Percentiles rank a stretch among this genome's conserved stretches.
Conservation (phyloP, 139 green algal genomes). For the Marvania coccoides region DNA sequence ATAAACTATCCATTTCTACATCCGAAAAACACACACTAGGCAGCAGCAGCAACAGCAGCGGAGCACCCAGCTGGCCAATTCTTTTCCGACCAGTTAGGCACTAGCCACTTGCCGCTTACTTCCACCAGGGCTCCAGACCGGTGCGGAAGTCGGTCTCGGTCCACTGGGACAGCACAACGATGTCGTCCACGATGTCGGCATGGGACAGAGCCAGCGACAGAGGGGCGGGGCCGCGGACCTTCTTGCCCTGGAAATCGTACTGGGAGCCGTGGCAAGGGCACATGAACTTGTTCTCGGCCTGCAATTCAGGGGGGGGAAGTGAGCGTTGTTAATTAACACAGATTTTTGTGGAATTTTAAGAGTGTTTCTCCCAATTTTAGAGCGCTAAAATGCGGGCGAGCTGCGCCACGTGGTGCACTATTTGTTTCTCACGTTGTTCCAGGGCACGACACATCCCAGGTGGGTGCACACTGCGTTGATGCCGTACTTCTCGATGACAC, state of each 20-base stretch:
- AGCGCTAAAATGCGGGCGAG: too few species aligned
- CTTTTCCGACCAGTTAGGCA: too few species aligned
- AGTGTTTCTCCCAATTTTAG: too few species aligned
- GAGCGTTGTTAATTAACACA: too few species aligned
- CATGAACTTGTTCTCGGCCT: conserved; percentile 99
- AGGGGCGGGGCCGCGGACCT: conserved; percentile 86
- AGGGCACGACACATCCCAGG: conserved; percentile 98
- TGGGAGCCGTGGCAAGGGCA: conserved; percentile 99
- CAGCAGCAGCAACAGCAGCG: too few species aligned
- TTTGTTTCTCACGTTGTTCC: conserved; percentile 67
- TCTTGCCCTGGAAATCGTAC: conserved; percentile 95
- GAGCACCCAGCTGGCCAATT: too few species aligned
- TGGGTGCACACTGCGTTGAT: conserved; percentile 99
- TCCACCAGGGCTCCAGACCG: conserved; percentile 81
- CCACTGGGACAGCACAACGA: conserved; percentile 87
- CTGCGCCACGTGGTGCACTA: too few species aligned
- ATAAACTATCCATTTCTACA: too few species aligned
- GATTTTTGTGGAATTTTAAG: too few species aligned
- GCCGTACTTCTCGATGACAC: conserved; percentile 83
- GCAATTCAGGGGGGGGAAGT: neutral
- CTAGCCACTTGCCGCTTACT: too few species aligned
- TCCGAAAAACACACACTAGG: too few species aligned
- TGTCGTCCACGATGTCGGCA: conserved; percentile 61
- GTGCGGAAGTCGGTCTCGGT: conserved; percentile 98
- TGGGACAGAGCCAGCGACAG: conserved; percentile 93